Evolutionary conservation across 1,284 basidiomycete genomes (phyloP), one percentile per base, ranked within the genome.

Genomic region (Trichosporon asahii): DNA sequence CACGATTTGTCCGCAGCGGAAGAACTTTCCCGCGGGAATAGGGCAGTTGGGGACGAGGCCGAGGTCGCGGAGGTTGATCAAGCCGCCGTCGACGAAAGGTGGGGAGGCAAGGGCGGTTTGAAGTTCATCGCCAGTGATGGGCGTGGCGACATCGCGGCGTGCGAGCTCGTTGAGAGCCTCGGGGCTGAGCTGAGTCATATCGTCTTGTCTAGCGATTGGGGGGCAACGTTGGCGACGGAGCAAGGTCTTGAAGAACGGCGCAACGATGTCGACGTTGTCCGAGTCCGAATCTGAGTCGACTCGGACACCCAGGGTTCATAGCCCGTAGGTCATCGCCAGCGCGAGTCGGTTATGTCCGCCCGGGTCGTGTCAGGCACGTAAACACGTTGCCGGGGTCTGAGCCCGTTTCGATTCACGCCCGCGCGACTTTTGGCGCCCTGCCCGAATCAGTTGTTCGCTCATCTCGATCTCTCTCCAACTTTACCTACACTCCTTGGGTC

Each of bases 11-110:
- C 33, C 72, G 11, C 66, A 65, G 60, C 72, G 72, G 68, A 60
- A 71, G 29, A 66, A n/a, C 3, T 46, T 33, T 1, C 64, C 66
- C 0, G 70, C 65, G 15, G 53, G 31, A 40, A 73, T 33, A 9
- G 57, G 29, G 9, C 55, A 66, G 53, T 44, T 35, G 11, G 68
- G 70, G 5, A 73, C 61, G 2, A 33, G 60, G 37, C 72, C 72
- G 46, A 71, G 31, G 61, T 73, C 72, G 18, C 72, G 72, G 4
- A 64, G 37, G 66, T 73, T 73, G 49, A 73, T 60, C 11, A 73
- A 31, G 0, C 49, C 35, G n/a, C n/a, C 53, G 7, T 15, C 21
- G 27, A 73, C 27, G 65, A 73, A 73, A 3, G 72, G 72, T 14
- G 66, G 61, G 5, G 68, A 33, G 1, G 29, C n/a, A 3, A 70